These are phyloP conservation scores for Ceratocystis albifundus DNA, from an alignment of 2,329 filamentous ascomycete genomes.

Conservation along the genomic window DNA sequence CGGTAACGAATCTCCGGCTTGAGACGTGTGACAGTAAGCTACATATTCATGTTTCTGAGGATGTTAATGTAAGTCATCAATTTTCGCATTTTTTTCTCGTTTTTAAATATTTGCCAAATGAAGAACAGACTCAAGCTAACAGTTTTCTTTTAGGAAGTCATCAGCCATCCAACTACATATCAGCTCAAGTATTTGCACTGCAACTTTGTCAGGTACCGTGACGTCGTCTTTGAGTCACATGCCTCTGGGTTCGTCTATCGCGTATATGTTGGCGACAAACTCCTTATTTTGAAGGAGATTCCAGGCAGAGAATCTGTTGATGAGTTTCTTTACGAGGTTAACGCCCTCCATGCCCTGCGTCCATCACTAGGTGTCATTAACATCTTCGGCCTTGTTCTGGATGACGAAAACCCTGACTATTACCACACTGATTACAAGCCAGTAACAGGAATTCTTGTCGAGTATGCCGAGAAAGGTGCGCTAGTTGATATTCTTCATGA, in stretches of 20 bases:
- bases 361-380: constrained; percentile 67
- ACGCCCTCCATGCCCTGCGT: constrained; percentile 70
- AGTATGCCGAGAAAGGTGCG: constrained; percentile 74
- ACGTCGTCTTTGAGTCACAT: constrained; percentile 78
- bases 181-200: constrained; percentile 64
- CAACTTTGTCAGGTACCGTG: constrained; percentile 54
- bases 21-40: constrained; percentile 78
- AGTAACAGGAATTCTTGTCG: constrained; percentile 83
- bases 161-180: constrained; percentile 64
- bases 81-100: background rate
- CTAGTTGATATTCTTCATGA: constrained; percentile 89
- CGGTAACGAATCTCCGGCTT: constrained; percentile 89
- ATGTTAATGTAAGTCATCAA: constrained; percentile 54
- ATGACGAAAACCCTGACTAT: constrained; percentile 55
- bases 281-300: constrained; percentile 95
- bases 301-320: constrained; percentile 90
- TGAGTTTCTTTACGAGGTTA: constrained; percentile 95
- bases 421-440: constrained; percentile 38
- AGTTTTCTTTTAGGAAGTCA: constrained; percentile 53
- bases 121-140: constrained; percentile 21
- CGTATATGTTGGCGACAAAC: constrained; percentile 54
- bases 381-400: constrained; percentile 78
- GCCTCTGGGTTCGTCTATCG: constrained; percentile 97
- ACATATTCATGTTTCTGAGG: constrained; percentile 96
- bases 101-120: background rate